Conservation (phyloP, 2,329 filamentous ascomycete genomes). For the Metarhizium album region DNA sequence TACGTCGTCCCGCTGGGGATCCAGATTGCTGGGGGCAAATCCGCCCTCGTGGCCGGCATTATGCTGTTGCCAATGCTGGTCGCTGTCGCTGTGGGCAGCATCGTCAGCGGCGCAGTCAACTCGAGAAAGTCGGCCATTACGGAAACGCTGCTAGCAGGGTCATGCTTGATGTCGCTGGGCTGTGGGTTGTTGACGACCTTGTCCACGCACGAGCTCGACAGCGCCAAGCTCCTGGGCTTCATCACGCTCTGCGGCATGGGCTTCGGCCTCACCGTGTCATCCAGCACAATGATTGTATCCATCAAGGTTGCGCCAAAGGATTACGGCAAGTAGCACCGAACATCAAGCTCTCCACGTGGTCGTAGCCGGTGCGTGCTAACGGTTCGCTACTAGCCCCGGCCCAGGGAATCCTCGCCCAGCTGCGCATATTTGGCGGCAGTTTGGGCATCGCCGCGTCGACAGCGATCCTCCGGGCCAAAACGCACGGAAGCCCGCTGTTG, state of each 20-base stretch:
- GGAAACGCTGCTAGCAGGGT: constrained; percentile 32
- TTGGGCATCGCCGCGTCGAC: constrained; percentile 43
- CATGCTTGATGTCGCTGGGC: constrained; percentile 33
- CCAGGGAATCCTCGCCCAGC: constrained; percentile 41
- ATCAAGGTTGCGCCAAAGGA: constrained; percentile 32
- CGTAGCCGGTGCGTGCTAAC: constrained; percentile 9
- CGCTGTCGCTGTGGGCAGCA: constrained; percentile 34
- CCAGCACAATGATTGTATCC: constrained; percentile 34
- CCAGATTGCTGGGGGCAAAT: constrained; percentile 38
- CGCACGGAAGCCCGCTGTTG: background rate
- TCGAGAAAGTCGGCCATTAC: constrained; percentile 28
- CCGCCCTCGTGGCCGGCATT: constrained; percentile 34
- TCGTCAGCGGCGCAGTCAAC: constrained; percentile 31
- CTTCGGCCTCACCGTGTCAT: constrained; percentile 37
- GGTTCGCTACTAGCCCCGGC: constrained; percentile 32
- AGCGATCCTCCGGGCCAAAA: constrained; percentile 28
- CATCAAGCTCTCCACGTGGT: background rate
- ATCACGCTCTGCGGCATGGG: constrained; percentile 41
- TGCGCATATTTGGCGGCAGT: constrained; percentile 41
- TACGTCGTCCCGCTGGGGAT: constrained; percentile 39
- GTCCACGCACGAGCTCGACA: constrained; percentile 17
- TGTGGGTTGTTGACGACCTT: constrained; percentile 34
- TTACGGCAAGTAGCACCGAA: constrained; percentile 26
- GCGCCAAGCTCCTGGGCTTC: constrained; percentile 37
- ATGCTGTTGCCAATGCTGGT: constrained; percentile 44